A percentile compares a stretch with the other conserved stretches of the same genome.
phyloP scores from a whole-genome alignment of 2,329 filamentous ascomycete species.

The Colletotrichum cordylinicola region DNA sequence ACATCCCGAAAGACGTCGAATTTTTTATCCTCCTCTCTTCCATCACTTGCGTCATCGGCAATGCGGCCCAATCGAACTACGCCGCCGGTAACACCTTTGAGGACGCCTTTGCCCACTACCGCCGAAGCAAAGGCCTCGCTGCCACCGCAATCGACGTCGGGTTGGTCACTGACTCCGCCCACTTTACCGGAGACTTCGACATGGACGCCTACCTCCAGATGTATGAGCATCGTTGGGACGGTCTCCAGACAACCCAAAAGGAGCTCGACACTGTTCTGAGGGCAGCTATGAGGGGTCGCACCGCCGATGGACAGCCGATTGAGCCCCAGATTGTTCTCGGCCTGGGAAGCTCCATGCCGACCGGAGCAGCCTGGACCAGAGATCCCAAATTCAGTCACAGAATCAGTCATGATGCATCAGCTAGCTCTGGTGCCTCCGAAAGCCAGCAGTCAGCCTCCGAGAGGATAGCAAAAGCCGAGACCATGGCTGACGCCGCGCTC shows the following conservation, averaged over 20 bases:
- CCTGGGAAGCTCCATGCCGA: neutral
- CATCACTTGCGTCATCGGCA: constrained; percentile 37
- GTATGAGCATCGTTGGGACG: constrained; percentile 9
- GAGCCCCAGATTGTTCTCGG: neutral
- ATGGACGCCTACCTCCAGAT: neutral
- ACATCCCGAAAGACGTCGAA: constrained; percentile 31
- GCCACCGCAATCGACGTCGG: constrained; percentile 29
- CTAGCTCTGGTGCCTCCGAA: neutral
- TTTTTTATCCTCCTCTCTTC: constrained; percentile 47
- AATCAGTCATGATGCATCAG: neutral
- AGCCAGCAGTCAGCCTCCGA: neutral
- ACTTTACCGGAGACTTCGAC: neutral
- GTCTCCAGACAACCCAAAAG: neutral
- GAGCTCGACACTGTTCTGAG: neutral
- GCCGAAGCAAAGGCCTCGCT: constrained; percentile 8
- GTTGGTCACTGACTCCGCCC: neutral
- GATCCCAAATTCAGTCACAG: constrained; percentile 5
- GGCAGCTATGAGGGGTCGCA: neutral
- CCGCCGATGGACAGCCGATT: neutral
- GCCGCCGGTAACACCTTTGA: constrained; percentile 39
- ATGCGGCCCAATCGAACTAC: constrained; percentile 45
- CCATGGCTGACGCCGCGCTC: neutral
- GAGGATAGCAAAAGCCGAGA: neutral
- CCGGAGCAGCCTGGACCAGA: neutral
- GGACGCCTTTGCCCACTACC: constrained; percentile 29